A percentile compares a stretch with the other conserved stretches of the same genome.
These are phyloP conservation scores for Phytophthora vignae DNA, from an alignment of 352 stramenopile genomes.

Conservation along the genomic window DNA sequence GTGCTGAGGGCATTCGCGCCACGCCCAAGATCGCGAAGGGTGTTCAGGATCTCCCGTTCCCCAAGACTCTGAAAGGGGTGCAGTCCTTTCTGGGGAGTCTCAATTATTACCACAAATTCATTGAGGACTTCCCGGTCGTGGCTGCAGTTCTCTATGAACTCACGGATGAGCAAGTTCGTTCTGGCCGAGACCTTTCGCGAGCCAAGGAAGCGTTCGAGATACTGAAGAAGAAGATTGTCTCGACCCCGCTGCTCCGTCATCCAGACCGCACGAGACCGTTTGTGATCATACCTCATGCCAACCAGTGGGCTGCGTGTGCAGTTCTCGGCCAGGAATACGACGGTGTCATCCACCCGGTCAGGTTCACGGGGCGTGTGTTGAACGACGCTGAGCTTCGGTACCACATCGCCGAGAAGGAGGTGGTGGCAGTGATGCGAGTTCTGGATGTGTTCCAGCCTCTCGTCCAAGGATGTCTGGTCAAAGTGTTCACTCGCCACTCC, in stretches of 20 bases:
- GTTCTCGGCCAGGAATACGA: not conserved
- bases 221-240: constrained; percentile 1
- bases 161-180: not conserved
- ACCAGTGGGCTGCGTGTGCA: not conserved
- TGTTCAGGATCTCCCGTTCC: constrained; percentile 1
- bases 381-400: not conserved
- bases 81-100: constrained; percentile 1
- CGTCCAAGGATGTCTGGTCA: not conserved
- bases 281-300: not conserved
- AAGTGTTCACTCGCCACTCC: constrained; percentile 4
- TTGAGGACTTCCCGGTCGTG: not conserved
- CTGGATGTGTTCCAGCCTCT: not conserved
- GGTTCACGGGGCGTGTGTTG: not conserved
- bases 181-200: not conserved
- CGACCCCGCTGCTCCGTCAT: not conserved
- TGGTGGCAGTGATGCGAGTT: not conserved
- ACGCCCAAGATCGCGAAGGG: constrained; percentile 1
- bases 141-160: constrained; percentile 1
- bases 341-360: not conserved
- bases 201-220: constrained; percentile 5
- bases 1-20: not conserved
- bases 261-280: not conserved
- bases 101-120: constrained; percentile 9
- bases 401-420: constrained; percentile 5
- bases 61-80: not conserved